Evolutionary conservation across 352 stramenopile genomes (phyloP).

Genomic region (Discostella stelligera): DNA sequence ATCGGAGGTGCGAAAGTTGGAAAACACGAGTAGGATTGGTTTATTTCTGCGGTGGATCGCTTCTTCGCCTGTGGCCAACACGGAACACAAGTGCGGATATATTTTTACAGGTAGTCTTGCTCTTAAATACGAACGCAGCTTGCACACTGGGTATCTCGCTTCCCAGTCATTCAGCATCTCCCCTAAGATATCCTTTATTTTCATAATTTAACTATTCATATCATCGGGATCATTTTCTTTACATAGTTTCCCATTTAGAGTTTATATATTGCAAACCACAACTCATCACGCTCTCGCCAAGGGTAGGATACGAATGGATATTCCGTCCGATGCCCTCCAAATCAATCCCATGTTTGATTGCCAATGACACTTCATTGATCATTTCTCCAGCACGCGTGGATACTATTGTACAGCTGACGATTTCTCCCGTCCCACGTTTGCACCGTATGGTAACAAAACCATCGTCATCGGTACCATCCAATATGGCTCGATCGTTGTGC

Average conservation of each 20-base stretch:
- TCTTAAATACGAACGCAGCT: too few relatives aligned
- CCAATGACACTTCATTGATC: conserved; percentile 85
- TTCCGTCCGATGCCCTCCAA: conserved; percentile 81
- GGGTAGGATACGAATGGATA: conserved; percentile 87
- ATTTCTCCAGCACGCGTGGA: conserved; percentile 85
- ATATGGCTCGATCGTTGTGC: conserved; percentile 83
- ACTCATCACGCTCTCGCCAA: conserved; percentile 76
- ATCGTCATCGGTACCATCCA: conserved; percentile 75
- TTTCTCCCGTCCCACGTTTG: conserved; percentile 82
- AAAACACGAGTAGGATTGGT: too few relatives aligned
- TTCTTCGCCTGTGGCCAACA: too few relatives aligned
- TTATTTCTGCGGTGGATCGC: too few relatives aligned
- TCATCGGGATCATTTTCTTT: neutral
- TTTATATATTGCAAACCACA: conserved; percentile 80
- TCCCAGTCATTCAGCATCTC: neutral
- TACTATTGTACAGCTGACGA: conserved; percentile 85
- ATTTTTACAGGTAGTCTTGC: too few relatives aligned
- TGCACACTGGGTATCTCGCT: too few relatives aligned
- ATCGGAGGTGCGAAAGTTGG: too few relatives aligned
- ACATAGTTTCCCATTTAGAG: conserved; percentile 53
- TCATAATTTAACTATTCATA: neutral
- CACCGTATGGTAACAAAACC: conserved; percentile 85
- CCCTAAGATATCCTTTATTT: neutral
- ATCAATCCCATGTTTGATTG: conserved; percentile 85
- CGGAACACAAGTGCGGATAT: too few relatives aligned